A percentile compares a stretch with the other conserved stretches of the same genome.
phyloP scores from a whole-genome alignment of 192 early-diverging fungal genomes.

The Linnemannia zychae region DNA sequence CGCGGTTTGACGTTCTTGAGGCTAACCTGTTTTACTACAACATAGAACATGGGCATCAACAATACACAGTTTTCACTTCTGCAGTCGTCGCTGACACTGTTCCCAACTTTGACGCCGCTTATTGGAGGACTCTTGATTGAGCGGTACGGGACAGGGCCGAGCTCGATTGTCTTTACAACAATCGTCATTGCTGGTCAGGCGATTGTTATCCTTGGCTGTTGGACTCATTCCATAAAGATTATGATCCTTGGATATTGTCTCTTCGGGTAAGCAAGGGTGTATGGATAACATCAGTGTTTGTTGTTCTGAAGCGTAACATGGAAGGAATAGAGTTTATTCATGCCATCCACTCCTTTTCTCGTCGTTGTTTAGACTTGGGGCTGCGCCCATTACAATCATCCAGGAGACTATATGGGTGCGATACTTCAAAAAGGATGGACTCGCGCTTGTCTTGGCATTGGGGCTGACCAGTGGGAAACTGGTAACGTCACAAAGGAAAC shows the following conservation, averaged over 20 bases:
- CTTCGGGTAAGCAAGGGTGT: slow-evolving; percentile 57
- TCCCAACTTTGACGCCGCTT: slow-evolving; percentile 58
- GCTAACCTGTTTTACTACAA: too few relatives aligned
- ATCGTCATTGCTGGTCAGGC: slow-evolving; percentile 55
- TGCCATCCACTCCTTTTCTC: slow-evolving; percentile 61
- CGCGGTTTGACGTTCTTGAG: not conserved
- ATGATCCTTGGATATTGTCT: slow-evolving; percentile 60
- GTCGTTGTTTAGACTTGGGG: slow-evolving; percentile 76
- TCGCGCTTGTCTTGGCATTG: slow-evolving; percentile 77
- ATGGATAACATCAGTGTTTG: slow-evolving; percentile 58
- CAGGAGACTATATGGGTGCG: slow-evolving; percentile 85
- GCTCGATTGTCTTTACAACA: slow-evolving; percentile 59
- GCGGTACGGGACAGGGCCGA: slow-evolving; percentile 59
- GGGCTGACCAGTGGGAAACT: slow-evolving; percentile 80
- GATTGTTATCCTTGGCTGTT: slow-evolving; percentile 51
- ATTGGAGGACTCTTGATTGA: slow-evolving; percentile 59
- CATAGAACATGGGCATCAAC: slow-evolving; percentile 58
- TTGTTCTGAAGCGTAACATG: slow-evolving; percentile 49
- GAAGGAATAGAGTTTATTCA: not conserved
- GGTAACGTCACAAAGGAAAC: slow-evolving; percentile 39
- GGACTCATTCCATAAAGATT: slow-evolving; percentile 53
- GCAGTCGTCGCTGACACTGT: slow-evolving; percentile 58
- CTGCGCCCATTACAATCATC: slow-evolving; percentile 81
- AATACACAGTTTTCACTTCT: slow-evolving; percentile 63
- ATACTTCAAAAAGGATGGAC: slow-evolving; percentile 78